A percentile compares a stretch with the other conserved stretches of the same genome.
Evolutionary conservation across 2,329 filamentous ascomycete species (phyloP).

Genomic region (Stagonosporopsis rhizophila): DNA sequence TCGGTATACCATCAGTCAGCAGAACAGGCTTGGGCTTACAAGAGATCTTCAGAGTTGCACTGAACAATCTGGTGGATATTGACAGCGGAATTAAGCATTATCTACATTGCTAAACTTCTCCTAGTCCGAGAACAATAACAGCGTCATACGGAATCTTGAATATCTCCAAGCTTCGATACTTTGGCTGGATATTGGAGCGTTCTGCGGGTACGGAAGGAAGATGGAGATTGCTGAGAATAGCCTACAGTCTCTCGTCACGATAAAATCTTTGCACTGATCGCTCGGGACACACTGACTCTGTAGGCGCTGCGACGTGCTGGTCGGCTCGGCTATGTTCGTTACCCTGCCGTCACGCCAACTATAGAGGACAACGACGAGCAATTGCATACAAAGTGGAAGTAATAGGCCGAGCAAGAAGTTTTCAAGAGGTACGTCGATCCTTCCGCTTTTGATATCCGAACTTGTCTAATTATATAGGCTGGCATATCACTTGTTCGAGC

Average conservation of each 20-base stretch:
- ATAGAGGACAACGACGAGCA: slow-evolving; percentile 59
- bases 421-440: slow-evolving; percentile 65
- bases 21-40: slow-evolving; percentile 40
- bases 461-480: slow-evolving; percentile 16
- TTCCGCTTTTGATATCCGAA: slow-evolving; percentile 53
- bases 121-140: slow-evolving; percentile 38
- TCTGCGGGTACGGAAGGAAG: slow-evolving; percentile 63
- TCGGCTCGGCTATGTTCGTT: slow-evolving; percentile 63
- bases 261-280: neutral
- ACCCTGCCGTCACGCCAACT: slow-evolving; percentile 58
- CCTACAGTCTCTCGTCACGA: slow-evolving; percentile 58
- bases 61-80: slow-evolving; percentile 25
- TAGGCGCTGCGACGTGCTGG: slow-evolving; percentile 60
- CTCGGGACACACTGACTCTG: neutral
- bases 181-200: slow-evolving; percentile 60
- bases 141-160: slow-evolving; percentile 54
- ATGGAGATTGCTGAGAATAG: slow-evolving; percentile 65
- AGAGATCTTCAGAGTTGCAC: slow-evolving; percentile 40
- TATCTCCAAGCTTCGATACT: slow-evolving; percentile 60
- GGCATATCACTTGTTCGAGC: slow-evolving; percentile 31
- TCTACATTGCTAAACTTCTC: neutral
- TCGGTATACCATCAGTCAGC: slow-evolving; percentile 40
- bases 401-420: slow-evolving; percentile 68
- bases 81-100: too few species aligned
- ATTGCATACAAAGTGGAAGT: slow-evolving; percentile 68